Base-by-base conservation (phyloP, 495 filamentous ascomycete genomes). In the Parathielavia appendiculata region DNA sequence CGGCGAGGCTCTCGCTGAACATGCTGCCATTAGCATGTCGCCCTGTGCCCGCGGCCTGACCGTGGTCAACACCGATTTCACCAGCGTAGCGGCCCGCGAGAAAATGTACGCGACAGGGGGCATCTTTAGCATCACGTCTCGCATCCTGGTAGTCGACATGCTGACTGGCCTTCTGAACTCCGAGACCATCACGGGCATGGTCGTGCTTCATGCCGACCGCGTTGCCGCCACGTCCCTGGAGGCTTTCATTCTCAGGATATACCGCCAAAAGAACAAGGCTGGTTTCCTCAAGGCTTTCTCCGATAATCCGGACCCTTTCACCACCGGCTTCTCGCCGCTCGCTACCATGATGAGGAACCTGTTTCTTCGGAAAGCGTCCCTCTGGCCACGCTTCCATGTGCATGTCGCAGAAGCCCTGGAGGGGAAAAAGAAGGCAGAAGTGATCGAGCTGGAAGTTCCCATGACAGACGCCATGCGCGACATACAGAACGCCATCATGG, bases 251-350 rank as follows among this genome's bases (percentile, higher is more conserved):
- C 75, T 96, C 46, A 87, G 93, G 34, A 89, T 97, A 44, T 98
- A 89, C 68, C 83, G 93, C 51, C 91, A 97, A 74, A 86, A 86
- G 75, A 98, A 98, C 67, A 95, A 93, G 74, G 75, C 65, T 30
- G 93, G 93, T 16, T 97, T 98, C 63, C 80, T 98, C 19, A 98
- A 97, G 67, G 92, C 95, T 9, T 96, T 98, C 63, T 96, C 93
- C 0, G 93, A 98, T 65, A 89, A 86, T 17, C 93, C 93, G 0
- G 91, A 97, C 71, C 87, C 92, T 4, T 96, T 98, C 62, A 89
- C 89, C 0, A 83, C 83, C 1, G 93, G 92, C 3, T 97, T 96
- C 69, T 83, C 91, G 8, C 93, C 95, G 2, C 75, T 98, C 39
- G 83, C 88, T 7, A 92, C 85, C 43, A 96, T 95, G 85, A 85